Evolutionary conservation across 768 basidiomycete genomes (phyloP).

Genomic region (Mycena maculata): DNA sequence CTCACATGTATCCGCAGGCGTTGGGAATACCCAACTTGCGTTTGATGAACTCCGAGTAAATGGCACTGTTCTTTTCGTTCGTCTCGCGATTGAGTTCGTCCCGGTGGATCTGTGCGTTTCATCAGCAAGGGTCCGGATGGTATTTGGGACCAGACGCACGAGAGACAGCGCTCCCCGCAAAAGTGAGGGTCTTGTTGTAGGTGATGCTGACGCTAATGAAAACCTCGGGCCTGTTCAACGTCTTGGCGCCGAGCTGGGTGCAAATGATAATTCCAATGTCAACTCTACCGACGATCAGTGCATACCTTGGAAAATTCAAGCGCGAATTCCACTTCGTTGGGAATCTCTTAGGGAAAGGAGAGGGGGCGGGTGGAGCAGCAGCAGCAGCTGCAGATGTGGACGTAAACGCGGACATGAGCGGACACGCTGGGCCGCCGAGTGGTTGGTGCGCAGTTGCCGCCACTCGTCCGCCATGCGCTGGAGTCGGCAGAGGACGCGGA

Average conservation of each 20-base stretch:
- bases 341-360: no score
- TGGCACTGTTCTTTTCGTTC: conserved; percentile 67
- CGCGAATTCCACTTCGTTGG: conserved; percentile 54
- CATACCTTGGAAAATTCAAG: conserved; percentile 70
- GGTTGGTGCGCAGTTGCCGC: no score
- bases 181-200: conserved; percentile 71
- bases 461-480: no score
- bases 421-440: no score
- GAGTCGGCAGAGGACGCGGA: no score
- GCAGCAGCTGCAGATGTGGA: no score
- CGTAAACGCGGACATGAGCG: no score
- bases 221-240: conserved; percentile 64
- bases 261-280: conserved; percentile 2
- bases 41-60: conserved; percentile 51
- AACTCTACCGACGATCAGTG: neutral
- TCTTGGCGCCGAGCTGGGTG: conserved; percentile 62
- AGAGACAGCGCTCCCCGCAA: conserved; percentile 66
- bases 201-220: conserved; percentile 66
- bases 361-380: no score
- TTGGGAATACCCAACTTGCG: conserved; percentile 49
- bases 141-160: conserved; percentile 57
- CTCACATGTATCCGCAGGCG: conserved; percentile 56
- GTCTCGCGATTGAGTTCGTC: conserved; percentile 61
- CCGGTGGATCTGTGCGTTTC: conserved; percentile 60
- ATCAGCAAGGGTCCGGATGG: neutral